Conservation (phyloP, 192 early-diverging fungal genomes). For the Umbelopsis vinacea region DNA sequence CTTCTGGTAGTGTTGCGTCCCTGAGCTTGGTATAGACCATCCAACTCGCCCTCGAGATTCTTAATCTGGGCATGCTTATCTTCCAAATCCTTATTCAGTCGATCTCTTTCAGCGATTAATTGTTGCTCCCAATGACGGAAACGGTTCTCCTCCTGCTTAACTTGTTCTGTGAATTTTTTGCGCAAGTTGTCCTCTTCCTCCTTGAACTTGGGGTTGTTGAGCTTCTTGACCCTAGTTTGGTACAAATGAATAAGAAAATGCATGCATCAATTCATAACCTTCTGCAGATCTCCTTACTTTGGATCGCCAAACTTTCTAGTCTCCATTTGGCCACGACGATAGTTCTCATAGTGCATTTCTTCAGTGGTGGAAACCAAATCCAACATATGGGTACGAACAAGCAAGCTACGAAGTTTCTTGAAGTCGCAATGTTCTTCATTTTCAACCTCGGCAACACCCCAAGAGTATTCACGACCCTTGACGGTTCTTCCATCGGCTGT, state of each 20-base stretch:
- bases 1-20: constrained; percentile 25
- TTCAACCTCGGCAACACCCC: constrained; percentile 97
- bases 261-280: background rate
- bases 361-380: constrained; percentile 94
- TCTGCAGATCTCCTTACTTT: constrained; percentile 47
- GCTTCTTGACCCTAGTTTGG: constrained; percentile 65
- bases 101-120: constrained; percentile 96
- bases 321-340: constrained; percentile 88
- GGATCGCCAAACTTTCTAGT: constrained; percentile 87
- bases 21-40: constrained; percentile 37
- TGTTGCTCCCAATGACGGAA: constrained; percentile 99
- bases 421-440: constrained; percentile 97
- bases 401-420: constrained; percentile 87
- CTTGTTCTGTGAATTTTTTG: constrained; percentile 98
- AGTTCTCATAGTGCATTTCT: constrained; percentile 96
- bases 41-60: constrained; percentile 86
- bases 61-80: constrained; percentile 93
- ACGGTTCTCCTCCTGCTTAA: constrained; percentile 93
- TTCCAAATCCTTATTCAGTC: constrained; percentile 98
- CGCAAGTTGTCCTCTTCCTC: constrained; percentile 97
- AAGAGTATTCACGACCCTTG: constrained; percentile 89
- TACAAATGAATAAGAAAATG: constrained; percentile 8
- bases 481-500: constrained; percentile 87
- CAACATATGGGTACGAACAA: constrained; percentile 94
- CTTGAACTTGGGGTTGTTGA: constrained; percentile 92